Percentiles rank a stretch among this genome's conserved stretches.
Conservation (phyloP, 2,329 filamentous ascomycete genomes). For the Gaeumannomyces tritici region DNA sequence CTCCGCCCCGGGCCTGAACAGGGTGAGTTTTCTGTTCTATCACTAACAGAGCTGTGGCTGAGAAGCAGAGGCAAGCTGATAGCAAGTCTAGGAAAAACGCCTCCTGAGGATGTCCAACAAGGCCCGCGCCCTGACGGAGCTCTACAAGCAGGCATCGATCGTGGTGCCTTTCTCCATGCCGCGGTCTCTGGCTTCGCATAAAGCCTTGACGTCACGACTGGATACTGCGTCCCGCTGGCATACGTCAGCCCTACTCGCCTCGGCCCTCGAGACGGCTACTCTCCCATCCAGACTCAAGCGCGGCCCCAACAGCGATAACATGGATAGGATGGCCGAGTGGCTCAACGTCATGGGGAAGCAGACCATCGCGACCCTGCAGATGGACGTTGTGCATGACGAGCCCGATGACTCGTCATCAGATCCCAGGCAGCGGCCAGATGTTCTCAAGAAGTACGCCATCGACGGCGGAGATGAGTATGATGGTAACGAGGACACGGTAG, state of each 20-base stretch:
- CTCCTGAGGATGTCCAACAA: conserved; percentile 61
- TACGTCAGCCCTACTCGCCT: conserved; percentile 63
- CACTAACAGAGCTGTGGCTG: no score
- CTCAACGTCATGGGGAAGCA: conserved; percentile 72
- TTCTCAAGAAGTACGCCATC: conserved; percentile 1
- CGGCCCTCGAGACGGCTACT: conserved; percentile 69
- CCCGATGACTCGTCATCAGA: background rate
- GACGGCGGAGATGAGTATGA: conserved; percentile 15
- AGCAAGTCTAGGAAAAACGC: conserved; percentile 43
- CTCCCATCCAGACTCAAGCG: conserved; percentile 62
- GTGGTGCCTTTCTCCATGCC: conserved; percentile 66
- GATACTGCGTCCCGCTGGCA: conserved; percentile 67
- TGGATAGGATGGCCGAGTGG: conserved; percentile 54
- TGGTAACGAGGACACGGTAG: conserved; percentile 16
- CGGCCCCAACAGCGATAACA: conserved; percentile 26
- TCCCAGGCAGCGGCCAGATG: conserved; percentile 5
- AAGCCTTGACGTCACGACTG: conserved; percentile 23
- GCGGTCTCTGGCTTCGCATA: background rate
- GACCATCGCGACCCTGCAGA: conserved; percentile 63
- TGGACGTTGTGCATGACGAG: conserved; percentile 43
- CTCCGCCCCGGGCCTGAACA: conserved; percentile 36
- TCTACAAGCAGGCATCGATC: conserved; percentile 63
- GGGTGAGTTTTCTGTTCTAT: conserved; percentile 37
- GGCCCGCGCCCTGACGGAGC: conserved; percentile 59
- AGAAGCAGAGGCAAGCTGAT: background rate